These are phyloP conservation scores for Talaromyces atroroseus DNA, from an alignment of 2,329 filamentous ascomycete species.

Conservation along the genomic window DNA sequence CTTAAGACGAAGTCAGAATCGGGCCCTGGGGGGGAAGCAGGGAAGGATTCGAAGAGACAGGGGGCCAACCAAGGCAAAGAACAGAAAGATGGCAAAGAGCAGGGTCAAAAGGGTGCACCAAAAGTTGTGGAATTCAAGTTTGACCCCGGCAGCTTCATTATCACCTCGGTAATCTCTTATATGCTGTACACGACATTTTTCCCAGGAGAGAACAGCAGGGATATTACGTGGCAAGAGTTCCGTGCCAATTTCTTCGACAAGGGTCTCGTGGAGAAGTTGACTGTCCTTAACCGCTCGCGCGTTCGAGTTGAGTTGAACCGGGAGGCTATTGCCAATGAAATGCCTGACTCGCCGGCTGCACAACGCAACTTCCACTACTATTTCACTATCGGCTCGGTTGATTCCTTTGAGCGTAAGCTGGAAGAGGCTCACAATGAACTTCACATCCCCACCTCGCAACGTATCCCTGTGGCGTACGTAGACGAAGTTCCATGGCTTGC, in stretches of 20 bases:
- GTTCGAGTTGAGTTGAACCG: conserved; percentile 78
- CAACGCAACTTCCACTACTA: conserved; percentile 74
- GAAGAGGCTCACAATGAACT: conserved; percentile 85
- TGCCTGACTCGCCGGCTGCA: conserved; percentile 67
- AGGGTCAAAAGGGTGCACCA: conserved; percentile 24
- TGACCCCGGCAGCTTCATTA: conserved; percentile 52
- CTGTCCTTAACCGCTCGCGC: conserved; percentile 68
- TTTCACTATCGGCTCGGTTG: conserved; percentile 92
- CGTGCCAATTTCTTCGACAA: conserved; percentile 90
- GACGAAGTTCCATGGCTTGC: conserved; percentile 68
- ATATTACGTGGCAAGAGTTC: conserved; percentile 98
- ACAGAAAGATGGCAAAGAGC: conserved; percentile 29
- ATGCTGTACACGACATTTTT: conserved; percentile 61
- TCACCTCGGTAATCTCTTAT: conserved; percentile 57
- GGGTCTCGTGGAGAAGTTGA: conserved; percentile 88
- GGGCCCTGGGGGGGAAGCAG: not conserved
- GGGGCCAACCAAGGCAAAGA: conserved; percentile 19
- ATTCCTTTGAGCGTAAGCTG: conserved; percentile 82
- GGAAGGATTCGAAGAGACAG: conserved; percentile 13
- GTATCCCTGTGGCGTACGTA: conserved; percentile 86
- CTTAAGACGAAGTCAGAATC: conserved; percentile 1
- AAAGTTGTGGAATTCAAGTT: conserved; percentile 44
- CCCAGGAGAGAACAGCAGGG: conserved; percentile 60
- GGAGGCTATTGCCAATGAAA: conserved; percentile 64
- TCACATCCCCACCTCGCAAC: conserved; percentile 76